Evolutionary conservation across 441 rosid species (phyloP).

Genomic region (Populus tomentosa): DNA sequence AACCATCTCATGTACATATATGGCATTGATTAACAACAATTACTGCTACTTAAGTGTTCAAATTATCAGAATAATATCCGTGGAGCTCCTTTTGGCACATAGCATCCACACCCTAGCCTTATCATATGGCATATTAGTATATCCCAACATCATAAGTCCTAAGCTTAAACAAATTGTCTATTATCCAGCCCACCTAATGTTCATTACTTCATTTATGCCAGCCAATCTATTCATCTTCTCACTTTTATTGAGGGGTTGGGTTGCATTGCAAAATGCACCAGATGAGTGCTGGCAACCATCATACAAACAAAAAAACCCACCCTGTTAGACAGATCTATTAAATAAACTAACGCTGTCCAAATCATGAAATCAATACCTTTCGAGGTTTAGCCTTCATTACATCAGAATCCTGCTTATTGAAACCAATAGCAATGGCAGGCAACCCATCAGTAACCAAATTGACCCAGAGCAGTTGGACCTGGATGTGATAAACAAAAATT

Average conservation of each 20-base stretch:
- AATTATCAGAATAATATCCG: neutral
- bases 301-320: neutral
- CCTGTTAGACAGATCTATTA: neutral
- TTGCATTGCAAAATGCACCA: neutral
- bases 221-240: neutral
- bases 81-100: neutral
- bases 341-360: neutral
- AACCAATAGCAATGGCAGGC: constrained; percentile 99
- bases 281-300: neutral
- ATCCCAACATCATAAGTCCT: neutral
- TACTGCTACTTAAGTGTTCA: neutral
- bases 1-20: neutral
- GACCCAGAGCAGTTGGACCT: constrained; percentile 99
- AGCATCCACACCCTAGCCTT: neutral
- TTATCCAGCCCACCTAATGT: neutral
- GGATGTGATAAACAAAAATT: constrained; percentile 18
- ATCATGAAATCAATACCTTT: constrained; percentile 50
- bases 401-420: constrained; percentile 95
- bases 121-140: neutral
- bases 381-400: constrained; percentile 99
- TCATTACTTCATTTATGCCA: neutral
- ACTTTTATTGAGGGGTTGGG: neutral
- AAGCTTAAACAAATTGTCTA: neutral
- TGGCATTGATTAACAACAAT: too few relatives aligned
- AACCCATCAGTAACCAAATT: constrained; percentile 98